Evolutionary conservation across 306 rosid species (phyloP).

Genomic region (Quercus berberidifolia): DNA sequence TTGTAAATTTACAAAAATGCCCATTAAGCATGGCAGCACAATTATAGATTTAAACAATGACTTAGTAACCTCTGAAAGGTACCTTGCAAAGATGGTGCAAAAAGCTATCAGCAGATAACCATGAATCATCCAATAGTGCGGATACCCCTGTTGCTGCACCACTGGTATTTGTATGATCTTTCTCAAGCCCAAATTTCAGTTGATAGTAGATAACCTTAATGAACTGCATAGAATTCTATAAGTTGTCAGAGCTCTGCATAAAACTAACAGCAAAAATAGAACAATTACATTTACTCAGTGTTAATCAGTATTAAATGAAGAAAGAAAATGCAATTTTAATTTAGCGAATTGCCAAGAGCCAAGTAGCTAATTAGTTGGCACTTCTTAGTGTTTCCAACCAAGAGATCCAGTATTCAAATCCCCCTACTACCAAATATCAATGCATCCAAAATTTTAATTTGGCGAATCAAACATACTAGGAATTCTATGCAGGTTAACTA

Average conservation of each 20-base stretch:
- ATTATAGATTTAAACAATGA: not conserved
- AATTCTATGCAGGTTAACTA: not conserved
- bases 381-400: too few species aligned
- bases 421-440: too few species aligned
- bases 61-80: constrained; percentile 1
- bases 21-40: not conserved
- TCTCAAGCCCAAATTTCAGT: constrained; percentile 69
- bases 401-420: too few species aligned
- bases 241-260: constrained; percentile 18
- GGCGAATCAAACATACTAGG: not conserved
- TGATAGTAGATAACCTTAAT: constrained; percentile 75
- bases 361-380: too few species aligned
- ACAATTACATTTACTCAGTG: not conserved
- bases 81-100: constrained; percentile 76
- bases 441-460: too few species aligned
- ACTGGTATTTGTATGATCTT: constrained; percentile 27
- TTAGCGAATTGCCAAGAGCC: too few species aligned
- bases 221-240: constrained; percentile 44
- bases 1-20: not conserved
- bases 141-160: constrained; percentile 29
- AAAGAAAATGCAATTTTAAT: not conserved
- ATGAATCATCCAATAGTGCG: constrained; percentile 64
- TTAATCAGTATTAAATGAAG: not conserved
- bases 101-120: constrained; percentile 72
- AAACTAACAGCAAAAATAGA: constrained; percentile 2